phyloP scores from a whole-genome alignment of 192 early-diverging fungal genomes.

The Hyaloraphidium curvatum region DNA sequence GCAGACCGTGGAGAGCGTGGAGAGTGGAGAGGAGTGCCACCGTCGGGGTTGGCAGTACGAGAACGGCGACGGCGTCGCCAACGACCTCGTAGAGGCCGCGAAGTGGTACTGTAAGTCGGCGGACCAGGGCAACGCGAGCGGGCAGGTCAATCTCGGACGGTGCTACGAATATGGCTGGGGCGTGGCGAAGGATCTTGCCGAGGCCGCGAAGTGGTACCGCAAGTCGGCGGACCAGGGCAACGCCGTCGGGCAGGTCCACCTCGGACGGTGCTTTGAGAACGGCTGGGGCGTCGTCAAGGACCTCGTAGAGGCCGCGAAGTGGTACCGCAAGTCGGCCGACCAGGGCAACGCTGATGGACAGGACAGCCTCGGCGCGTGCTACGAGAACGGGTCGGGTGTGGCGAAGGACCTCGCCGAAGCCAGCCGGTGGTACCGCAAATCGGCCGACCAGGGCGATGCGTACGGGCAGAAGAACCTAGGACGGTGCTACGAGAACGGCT shows the following conservation, averaged over 20 bases:
- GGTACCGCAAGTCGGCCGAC: conserved; percentile 15
- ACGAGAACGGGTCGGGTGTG: conserved; percentile 70
- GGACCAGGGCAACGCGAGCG: not conserved
- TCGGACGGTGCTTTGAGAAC: conserved; percentile 15
- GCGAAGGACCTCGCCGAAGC: conserved; percentile 31
- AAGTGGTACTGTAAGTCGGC: not conserved
- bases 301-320: conserved; percentile 10
- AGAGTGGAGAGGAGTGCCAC: no score
- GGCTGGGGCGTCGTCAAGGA: conserved; percentile 15
- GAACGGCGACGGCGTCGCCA: no score
- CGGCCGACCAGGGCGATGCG: conserved; percentile 40
- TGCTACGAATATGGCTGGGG: not conserved
- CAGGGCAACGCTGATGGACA: conserved; percentile 7
- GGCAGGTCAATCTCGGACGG: not conserved
- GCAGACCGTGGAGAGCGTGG: no score
- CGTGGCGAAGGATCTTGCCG: conserved; percentile 3
- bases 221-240: conserved; percentile 8
- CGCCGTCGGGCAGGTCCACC: conserved; percentile 8
- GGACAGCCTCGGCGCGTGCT: conserved; percentile 36
- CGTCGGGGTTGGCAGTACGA: no score
- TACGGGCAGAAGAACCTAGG: conserved; percentile 63
- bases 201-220: conserved; percentile 7
- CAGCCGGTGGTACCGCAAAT: conserved; percentile 31
- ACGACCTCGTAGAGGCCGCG: not conserved
- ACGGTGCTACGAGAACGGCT: conserved; percentile 64